These are phyloP conservation scores for Phyllostachys edulis DNA, from an alignment of 176 grass and related monocot species.

Conservation along the genomic window DNA sequence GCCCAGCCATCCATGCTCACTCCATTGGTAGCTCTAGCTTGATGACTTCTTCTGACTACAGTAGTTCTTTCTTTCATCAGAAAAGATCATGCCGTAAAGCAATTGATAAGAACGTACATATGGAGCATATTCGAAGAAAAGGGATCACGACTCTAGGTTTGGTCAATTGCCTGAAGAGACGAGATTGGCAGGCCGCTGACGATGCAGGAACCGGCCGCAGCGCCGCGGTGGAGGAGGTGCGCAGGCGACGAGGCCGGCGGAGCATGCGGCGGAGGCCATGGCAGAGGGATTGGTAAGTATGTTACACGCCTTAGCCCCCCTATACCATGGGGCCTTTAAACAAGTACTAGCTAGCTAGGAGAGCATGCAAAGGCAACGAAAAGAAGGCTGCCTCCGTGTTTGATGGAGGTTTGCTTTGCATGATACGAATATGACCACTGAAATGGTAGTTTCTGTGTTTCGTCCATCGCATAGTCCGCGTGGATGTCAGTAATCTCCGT, in stretches of 20 bases:
- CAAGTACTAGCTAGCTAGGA: neutral
- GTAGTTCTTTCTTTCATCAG: neutral
- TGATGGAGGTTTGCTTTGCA: conserved; percentile 39
- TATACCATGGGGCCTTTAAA: neutral
- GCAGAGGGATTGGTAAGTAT: neutral
- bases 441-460: neutral
- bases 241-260: neutral
- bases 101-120: neutral
- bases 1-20: conserved; percentile 18
- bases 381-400: neutral
- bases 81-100: neutral
- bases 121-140: neutral
- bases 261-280: conserved; percentile 25
- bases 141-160: neutral
- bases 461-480: neutral
- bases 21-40: neutral
- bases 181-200: neutral
- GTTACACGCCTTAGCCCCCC: neutral
- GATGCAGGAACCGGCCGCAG: neutral
- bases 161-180: neutral
- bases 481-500: neutral
- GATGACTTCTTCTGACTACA: neutral
- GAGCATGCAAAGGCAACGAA: neutral
- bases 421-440: neutral
- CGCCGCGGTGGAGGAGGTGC: neutral